Conservation (phyloP, 345 rosid species). For the Brassica juncea region DNA sequence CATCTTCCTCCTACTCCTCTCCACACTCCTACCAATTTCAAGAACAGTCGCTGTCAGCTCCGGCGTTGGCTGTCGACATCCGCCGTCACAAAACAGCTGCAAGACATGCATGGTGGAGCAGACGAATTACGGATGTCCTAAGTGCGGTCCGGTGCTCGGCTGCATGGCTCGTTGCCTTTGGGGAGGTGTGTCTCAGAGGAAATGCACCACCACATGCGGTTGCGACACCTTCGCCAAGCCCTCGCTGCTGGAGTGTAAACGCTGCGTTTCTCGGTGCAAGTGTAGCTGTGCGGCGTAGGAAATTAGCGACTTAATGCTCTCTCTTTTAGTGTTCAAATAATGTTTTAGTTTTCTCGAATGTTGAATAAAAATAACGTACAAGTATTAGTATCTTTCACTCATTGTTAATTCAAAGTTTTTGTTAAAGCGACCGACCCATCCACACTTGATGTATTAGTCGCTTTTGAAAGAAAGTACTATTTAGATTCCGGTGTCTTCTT, state of each 20-base stretch:
- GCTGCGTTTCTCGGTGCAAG: conserved; percentile 70
- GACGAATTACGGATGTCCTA: conserved; percentile 57
- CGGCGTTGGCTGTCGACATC: conserved; percentile 25
- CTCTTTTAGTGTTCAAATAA: not conserved
- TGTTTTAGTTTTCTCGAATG: not conserved
- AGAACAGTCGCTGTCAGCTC: not conserved
- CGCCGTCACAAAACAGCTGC: conserved; percentile 45
- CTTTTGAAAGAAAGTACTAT: conserved; percentile 1
- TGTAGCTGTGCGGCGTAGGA: conserved; percentile 56
- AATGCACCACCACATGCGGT: conserved; percentile 54
- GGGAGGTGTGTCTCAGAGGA: conserved; percentile 52
- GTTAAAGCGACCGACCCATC: conserved; percentile 4
- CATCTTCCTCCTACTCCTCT: conserved; percentile 19
- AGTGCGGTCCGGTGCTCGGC: conserved; percentile 56
- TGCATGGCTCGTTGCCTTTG: conserved; percentile 88
- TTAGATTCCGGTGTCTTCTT: conserved; percentile 24
- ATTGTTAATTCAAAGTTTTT: not conserved
- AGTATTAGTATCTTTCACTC: not conserved
- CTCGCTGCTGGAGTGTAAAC: conserved; percentile 58
- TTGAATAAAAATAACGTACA: not conserved
- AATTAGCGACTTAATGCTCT: not conserved
- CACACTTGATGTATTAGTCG: conserved; percentile 11
- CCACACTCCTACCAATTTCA: conserved; percentile 5
- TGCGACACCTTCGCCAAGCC: conserved; percentile 49
- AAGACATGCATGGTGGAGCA: conserved; percentile 54